These are phyloP conservation scores for Leccinum uliginosum DNA, from an alignment of 768 basidiomycete species.

Conservation along the genomic window DNA sequence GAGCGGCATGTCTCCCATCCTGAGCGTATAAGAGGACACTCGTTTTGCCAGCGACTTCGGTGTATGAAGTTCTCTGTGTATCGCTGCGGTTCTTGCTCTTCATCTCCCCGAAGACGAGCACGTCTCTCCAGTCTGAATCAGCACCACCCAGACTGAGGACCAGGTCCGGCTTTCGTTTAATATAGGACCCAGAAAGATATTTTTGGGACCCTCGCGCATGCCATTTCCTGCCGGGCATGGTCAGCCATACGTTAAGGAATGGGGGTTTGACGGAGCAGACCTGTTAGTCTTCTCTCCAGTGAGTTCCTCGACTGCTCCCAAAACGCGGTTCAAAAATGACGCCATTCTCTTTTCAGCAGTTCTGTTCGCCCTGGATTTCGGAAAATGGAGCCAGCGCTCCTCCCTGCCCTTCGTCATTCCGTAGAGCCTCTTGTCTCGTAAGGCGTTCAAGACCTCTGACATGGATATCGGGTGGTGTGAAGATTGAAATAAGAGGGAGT, in stretches of 20 bases:
- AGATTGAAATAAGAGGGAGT: background rate
- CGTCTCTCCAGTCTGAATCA: background rate
- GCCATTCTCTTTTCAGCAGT: background rate
- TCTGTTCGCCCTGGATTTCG: background rate
- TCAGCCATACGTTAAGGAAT: no score
- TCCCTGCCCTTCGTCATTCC: background rate
- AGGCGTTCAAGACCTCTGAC: background rate
- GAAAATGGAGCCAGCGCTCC: background rate
- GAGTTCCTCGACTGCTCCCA: background rate
- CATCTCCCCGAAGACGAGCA: background rate
- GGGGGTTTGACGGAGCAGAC: no score
- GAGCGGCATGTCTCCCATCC: background rate
- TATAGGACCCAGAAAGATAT: background rate
- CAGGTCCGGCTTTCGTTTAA: background rate
- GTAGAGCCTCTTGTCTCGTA: background rate
- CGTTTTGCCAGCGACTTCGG: background rate
- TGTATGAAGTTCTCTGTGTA: background rate
- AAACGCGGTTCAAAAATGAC: background rate
- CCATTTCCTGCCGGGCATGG: no score
- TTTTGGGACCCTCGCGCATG: background rate
- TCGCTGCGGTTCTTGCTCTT: background rate
- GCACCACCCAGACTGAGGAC: background rate
- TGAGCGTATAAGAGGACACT: background rate
- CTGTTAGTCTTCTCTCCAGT: background rate
- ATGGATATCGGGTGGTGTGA: background rate